Evolutionary conservation across 352 stramenopile species (phyloP).

Genomic region (Phytophthora citricola): DNA sequence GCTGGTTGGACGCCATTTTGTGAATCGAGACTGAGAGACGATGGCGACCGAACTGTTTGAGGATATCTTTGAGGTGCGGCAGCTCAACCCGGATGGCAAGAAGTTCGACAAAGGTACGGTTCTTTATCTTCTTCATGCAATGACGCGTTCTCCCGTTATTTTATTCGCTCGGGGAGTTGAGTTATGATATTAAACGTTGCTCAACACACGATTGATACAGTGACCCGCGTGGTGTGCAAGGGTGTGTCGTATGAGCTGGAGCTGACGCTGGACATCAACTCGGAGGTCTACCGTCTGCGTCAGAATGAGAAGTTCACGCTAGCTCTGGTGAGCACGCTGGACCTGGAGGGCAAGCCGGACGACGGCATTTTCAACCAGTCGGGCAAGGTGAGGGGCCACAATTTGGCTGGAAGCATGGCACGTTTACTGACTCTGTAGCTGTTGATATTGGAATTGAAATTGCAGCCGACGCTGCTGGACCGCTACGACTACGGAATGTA

Average conservation of each 20-base stretch:
- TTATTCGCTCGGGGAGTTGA: slow-evolving; percentile 1
- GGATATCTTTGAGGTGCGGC: slow-evolving; percentile 98
- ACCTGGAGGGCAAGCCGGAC: slow-evolving; percentile 96
- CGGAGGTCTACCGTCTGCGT: slow-evolving; percentile 95
- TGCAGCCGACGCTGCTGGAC: slow-evolving; percentile 92
- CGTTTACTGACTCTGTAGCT: slow-evolving; percentile 11
- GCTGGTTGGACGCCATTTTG: slow-evolving; percentile 28
- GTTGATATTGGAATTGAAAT: slow-evolving; percentile 1
- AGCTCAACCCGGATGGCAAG: slow-evolving; percentile 98
- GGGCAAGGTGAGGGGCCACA: slow-evolving; percentile 66
- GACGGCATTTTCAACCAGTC: slow-evolving; percentile 94
- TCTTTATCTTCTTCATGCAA: background rate
- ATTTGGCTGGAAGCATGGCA: background rate
- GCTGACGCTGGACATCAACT: slow-evolving; percentile 98
- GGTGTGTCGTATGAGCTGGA: slow-evolving; percentile 98
- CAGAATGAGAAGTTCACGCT: slow-evolving; percentile 98
- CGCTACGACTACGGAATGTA: slow-evolving; percentile 99
- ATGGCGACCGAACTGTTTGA: slow-evolving; percentile 96
- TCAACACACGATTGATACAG: slow-evolving; percentile 31
- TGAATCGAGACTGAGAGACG: slow-evolving; percentile 17
- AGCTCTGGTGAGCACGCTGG: slow-evolving; percentile 95
- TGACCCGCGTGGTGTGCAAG: slow-evolving; percentile 96
- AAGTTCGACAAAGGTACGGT: slow-evolving; percentile 94
- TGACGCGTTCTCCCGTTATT: background rate
- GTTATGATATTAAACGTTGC: slow-evolving; percentile 16